Conservation (phyloP, 441 rosid genomes). For the Erysimum cheiri region DNA sequence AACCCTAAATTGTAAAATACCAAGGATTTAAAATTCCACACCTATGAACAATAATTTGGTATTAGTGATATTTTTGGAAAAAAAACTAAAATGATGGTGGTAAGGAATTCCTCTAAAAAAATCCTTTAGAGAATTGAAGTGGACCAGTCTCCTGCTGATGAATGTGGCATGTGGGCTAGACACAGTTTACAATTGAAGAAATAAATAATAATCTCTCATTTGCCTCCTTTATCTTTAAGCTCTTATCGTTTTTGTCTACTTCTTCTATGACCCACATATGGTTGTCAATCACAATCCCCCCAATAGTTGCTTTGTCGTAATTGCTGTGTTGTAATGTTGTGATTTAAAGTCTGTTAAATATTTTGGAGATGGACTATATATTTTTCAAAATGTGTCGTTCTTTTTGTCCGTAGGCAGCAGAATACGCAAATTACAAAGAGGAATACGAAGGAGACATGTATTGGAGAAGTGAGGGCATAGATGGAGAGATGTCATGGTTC, state of each 20-base stretch:
- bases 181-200: conserved; percentile 19
- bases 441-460: conserved; percentile 52
- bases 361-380: neutral
- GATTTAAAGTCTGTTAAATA: neutral
- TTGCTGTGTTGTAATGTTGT: conserved; percentile 4
- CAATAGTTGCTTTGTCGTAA: conserved; percentile 3
- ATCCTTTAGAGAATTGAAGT: conserved; percentile 16
- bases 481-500: conserved; percentile 74
- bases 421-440: conserved; percentile 47
- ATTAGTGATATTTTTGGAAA: too few species aligned
- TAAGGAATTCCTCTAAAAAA: too few species aligned
- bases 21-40: too few species aligned
- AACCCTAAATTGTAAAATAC: too few species aligned
- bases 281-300: neutral
- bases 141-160: conserved; percentile 31
- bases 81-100: too few species aligned
- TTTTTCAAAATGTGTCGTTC: neutral
- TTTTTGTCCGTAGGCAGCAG: conserved; percentile 48
- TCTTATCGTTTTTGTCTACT: conserved; percentile 38
- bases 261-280: conserved; percentile 25
- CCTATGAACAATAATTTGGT: too few species aligned
- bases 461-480: conserved; percentile 46
- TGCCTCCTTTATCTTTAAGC: conserved; percentile 20
- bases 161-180: conserved; percentile 38
- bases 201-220: conserved; percentile 1